These are phyloP conservation scores for Mallotus nudiflorus DNA, from an alignment of 345 rosid species.

Conservation along the genomic window DNA sequence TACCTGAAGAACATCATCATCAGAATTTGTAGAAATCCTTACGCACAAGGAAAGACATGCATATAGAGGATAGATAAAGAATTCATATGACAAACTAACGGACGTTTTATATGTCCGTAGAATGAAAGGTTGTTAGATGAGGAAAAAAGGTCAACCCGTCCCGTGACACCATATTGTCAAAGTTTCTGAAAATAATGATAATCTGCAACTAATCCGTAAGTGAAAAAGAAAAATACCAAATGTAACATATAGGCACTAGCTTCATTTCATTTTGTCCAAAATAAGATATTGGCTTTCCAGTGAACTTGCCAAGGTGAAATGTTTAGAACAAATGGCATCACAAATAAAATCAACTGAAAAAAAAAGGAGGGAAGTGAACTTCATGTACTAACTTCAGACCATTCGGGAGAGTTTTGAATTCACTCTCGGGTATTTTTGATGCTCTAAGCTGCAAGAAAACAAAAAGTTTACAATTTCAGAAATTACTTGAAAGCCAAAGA, in stretches of 20 bases:
- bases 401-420: conserved; percentile 74
- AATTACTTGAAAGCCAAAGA: neutral
- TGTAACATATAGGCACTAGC: neutral
- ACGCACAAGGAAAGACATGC: neutral
- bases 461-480: conserved; percentile 13
- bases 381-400: conserved; percentile 73
- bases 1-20: conserved; percentile 50
- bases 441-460: conserved; percentile 64
- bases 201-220: neutral
- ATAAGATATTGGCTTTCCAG: neutral
- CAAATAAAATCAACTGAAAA: neutral
- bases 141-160: neutral
- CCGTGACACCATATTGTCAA: neutral
- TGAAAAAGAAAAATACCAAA: neutral
- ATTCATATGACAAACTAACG: too few species aligned
- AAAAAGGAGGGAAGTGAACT: neutral
- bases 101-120: too few species aligned
- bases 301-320: neutral
- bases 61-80: too few species aligned
- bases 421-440: conserved; percentile 82
- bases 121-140: neutral
- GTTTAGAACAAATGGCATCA: neutral
- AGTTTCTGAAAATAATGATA: neutral
- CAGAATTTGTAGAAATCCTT: conserved; percentile 22
- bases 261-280: too few species aligned